A percentile compares a stretch with the other conserved stretches of the same genome.
Conservation (phyloP, 2,329 filamentous ascomycete species). For the Teratosphaeria nubilosa region DNA sequence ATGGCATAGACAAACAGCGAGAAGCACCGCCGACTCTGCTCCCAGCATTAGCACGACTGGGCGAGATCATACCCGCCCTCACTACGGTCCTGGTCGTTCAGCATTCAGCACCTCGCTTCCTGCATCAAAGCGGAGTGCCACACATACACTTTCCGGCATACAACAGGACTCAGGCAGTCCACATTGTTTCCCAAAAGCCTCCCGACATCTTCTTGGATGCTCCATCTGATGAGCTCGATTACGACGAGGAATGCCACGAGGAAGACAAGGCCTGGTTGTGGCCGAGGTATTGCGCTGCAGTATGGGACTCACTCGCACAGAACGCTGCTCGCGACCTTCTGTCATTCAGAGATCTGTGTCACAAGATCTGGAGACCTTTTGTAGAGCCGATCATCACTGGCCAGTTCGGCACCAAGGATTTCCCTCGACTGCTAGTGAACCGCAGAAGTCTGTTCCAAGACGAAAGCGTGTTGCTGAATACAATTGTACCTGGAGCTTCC, state of each 20-base stretch:
- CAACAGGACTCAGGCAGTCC: constrained; percentile 65
- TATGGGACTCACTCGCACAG: constrained; percentile 78
- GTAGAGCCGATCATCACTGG: constrained; percentile 65
- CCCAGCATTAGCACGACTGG: constrained; percentile 69
- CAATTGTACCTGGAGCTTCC: constrained; percentile 36
- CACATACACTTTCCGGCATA: constrained; percentile 80
- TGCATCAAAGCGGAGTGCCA: constrained; percentile 60
- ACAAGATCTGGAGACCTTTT: constrained; percentile 76
- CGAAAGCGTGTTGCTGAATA: constrained; percentile 58
- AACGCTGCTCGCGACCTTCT: constrained; percentile 71
- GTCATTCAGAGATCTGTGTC: constrained; percentile 58
- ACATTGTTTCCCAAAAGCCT: constrained; percentile 57
- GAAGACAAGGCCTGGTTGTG: constrained; percentile 61
- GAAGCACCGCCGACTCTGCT: constrained; percentile 71
- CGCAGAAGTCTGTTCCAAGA: constrained; percentile 61
- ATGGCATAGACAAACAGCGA: constrained; percentile 74
- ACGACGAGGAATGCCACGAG: constrained; percentile 37
- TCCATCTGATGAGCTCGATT: constrained; percentile 31
- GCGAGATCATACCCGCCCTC: constrained; percentile 74
- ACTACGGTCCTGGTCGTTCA: constrained; percentile 69
- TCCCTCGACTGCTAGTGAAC: constrained; percentile 69
- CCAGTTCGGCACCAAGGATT: constrained; percentile 68
- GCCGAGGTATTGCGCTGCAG: constrained; percentile 68
- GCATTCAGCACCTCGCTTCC: constrained; percentile 56
- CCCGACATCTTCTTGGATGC: constrained; percentile 36